Evolutionary conservation across 2,329 filamentous ascomycete species (phyloP).

Genomic region (Nigrospora osmanthi): DNA sequence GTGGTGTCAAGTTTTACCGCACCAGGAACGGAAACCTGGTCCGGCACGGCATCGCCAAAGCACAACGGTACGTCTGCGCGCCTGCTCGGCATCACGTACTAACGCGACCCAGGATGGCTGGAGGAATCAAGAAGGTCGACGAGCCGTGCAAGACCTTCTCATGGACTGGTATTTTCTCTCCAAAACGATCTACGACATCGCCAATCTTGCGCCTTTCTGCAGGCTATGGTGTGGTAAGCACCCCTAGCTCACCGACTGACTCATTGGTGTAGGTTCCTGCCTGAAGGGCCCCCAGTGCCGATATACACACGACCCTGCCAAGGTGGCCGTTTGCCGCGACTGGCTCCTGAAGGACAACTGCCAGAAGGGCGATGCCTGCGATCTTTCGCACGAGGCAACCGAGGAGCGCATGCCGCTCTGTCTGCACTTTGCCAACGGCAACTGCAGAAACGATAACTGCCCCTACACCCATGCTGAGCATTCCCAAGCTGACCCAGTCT

Average conservation of each 20-base stretch:
- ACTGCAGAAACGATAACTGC: constrained; percentile 81
- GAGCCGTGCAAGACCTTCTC: constrained; percentile 68
- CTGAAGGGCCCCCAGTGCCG: constrained; percentile 72
- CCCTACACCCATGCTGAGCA: constrained; percentile 80
- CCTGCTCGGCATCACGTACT: constrained; percentile 23
- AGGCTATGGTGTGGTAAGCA: constrained; percentile 30
- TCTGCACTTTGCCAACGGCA: constrained; percentile 81
- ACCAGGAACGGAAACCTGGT: constrained; percentile 86
- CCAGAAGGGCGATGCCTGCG: constrained; percentile 69
- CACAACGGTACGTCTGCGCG: constrained; percentile 58
- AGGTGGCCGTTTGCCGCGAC: constrained; percentile 85
- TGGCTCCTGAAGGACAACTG: constrained; percentile 77
- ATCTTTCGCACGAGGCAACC: constrained; percentile 80
- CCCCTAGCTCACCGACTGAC: constrained; percentile 33
- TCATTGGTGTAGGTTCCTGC: constrained; percentile 61
- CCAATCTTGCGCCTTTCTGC: constrained; percentile 22
- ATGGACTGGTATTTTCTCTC: constrained; percentile 57
- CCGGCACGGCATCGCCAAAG: constrained; percentile 65
- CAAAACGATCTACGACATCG: constrained; percentile 15
- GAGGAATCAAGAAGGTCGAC: constrained; percentile 57
- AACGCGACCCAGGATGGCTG: constrained; percentile 36
- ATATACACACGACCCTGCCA: constrained; percentile 75
- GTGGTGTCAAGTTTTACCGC: constrained; percentile 74
- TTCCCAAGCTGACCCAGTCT: constrained; percentile 70
- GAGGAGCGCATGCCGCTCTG: constrained; percentile 82